Percentiles rank a stretch among this genome's conserved stretches.
These are phyloP conservation scores for Kurtzmaniella natalensis DNA, from an alignment of 1,139 yeast genomes.

Conservation along the genomic window DNA sequence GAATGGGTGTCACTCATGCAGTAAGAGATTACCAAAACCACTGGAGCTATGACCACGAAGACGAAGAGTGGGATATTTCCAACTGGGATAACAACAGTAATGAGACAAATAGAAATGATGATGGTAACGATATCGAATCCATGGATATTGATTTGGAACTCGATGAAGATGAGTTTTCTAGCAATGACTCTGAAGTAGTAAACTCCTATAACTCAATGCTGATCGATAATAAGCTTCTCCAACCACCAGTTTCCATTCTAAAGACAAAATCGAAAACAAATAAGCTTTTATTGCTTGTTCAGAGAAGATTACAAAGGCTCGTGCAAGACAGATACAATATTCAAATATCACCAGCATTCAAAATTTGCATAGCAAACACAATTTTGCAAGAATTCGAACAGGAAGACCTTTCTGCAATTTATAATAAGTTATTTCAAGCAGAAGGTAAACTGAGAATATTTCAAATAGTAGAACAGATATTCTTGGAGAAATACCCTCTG, in stretches of 20 bases:
- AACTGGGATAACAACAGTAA: too few relatives aligned
- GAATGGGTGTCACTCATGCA: conserved; percentile 1
- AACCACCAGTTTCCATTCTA: too few relatives aligned
- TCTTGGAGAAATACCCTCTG: conserved; percentile 8
- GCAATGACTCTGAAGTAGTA: too few relatives aligned
- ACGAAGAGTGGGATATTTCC: conserved; percentile 1
- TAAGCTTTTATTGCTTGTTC: conserved; percentile 5
- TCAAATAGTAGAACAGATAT: conserved; percentile 6
- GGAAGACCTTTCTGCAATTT: conserved; percentile 7
- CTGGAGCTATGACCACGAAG: neutral
- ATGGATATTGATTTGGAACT: conserved; percentile 1
- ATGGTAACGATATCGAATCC: neutral
- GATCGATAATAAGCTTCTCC: too few relatives aligned
- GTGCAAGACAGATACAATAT: conserved; percentile 6
- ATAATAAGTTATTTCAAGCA: conserved; percentile 7
- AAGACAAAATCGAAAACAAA: too few relatives aligned
- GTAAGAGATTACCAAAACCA: neutral
- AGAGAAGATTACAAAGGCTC: conserved; percentile 6
- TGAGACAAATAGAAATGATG: too few relatives aligned
- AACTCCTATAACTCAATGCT: too few relatives aligned
- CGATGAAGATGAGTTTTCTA: neutral
- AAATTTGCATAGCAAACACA: conserved; percentile 7
- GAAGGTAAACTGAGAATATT: conserved; percentile 7
- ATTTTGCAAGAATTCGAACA: conserved; percentile 9
- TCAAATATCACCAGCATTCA: conserved; percentile 1